Percentiles rank a stretch among this genome's conserved stretches.
These are phyloP conservation scores for Mrakia hoshinonis DNA, from an alignment of 768 basidiomycete genomes.

Conservation along the genomic window DNA sequence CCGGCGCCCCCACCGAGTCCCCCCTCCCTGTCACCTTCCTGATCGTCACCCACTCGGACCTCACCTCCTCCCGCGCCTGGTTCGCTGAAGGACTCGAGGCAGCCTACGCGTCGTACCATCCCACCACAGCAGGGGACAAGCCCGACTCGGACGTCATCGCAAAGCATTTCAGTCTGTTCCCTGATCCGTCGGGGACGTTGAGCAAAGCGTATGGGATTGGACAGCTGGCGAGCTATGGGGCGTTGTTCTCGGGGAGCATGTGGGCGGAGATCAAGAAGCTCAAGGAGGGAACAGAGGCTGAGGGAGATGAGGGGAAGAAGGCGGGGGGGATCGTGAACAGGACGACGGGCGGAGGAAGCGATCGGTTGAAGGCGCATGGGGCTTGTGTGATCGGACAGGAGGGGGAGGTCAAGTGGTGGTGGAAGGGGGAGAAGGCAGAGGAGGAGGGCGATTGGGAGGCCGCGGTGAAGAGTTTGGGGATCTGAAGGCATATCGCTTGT, in stretches of 20 bases:
- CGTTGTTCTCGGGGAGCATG: background rate
- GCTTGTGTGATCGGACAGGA: slow-evolving; percentile 3
- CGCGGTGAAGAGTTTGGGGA: slow-evolving; percentile 2
- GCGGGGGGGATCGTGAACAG: slow-evolving; percentile 19
- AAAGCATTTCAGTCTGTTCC: slow-evolving; percentile 25
- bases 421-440: slow-evolving; percentile 21
- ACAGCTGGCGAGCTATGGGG: background rate
- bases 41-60: slow-evolving; percentile 24
- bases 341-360: slow-evolving; percentile 20
- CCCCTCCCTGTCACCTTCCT: slow-evolving; percentile 19
- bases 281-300: slow-evolving; percentile 6
- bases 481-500: too few species aligned
- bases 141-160: slow-evolving; percentile 15
- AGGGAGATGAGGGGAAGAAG: slow-evolving; percentile 10
- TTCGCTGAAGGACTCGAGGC: slow-evolving; percentile 23
- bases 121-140: background rate
- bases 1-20: background rate
- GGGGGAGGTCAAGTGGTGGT: slow-evolving; percentile 18
- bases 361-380: slow-evolving; percentile 26
- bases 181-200: slow-evolving; percentile 12
- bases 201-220: slow-evolving; percentile 24
- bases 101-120: slow-evolving; percentile 16
- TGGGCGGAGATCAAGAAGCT: slow-evolving; percentile 1
- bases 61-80: slow-evolving; percentile 20
- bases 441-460: slow-evolving; percentile 24